Evolutionary conservation across 139 green algal genomes (phyloP).

Genomic region (Ulvella scutata): DNA sequence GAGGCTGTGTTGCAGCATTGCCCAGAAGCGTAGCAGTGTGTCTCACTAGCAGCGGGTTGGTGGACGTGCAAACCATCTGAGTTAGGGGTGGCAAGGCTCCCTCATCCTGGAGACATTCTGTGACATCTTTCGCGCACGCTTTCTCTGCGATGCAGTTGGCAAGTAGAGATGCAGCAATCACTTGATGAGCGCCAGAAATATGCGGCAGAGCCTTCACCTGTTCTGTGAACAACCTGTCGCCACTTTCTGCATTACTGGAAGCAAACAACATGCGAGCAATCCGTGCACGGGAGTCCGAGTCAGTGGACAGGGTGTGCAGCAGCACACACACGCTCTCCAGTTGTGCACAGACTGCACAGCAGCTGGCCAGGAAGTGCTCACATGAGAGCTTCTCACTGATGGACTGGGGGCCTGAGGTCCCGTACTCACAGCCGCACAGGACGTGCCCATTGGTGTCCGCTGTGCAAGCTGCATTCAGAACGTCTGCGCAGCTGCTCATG

Average conservation of each 20-base stretch:
- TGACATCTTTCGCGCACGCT: no score
- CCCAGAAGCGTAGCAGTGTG: background rate
- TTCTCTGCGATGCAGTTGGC: no score
- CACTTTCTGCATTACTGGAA: no score
- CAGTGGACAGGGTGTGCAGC: background rate
- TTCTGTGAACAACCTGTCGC: no score
- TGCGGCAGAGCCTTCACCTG: no score
- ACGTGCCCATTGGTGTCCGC: background rate
- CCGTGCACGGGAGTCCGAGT: background rate
- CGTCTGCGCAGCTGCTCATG: background rate
- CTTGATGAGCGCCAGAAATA: no score
- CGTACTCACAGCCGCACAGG: background rate
- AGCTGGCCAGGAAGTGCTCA: background rate
- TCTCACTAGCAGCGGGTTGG: no score
- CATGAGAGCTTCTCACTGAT: background rate
- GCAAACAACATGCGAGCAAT: no score
- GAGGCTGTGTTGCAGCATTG: background rate
- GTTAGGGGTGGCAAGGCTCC: no score
- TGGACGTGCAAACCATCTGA: no score
- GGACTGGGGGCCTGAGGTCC: background rate
- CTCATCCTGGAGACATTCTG: no score
- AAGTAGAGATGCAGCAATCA: no score
- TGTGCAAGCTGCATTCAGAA: background rate
- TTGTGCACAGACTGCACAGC: background rate
- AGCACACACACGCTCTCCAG: background rate